Evolutionary conservation across 2,329 filamentous ascomycete species (phyloP).

Genomic region (Triangularia verruculosa): DNA sequence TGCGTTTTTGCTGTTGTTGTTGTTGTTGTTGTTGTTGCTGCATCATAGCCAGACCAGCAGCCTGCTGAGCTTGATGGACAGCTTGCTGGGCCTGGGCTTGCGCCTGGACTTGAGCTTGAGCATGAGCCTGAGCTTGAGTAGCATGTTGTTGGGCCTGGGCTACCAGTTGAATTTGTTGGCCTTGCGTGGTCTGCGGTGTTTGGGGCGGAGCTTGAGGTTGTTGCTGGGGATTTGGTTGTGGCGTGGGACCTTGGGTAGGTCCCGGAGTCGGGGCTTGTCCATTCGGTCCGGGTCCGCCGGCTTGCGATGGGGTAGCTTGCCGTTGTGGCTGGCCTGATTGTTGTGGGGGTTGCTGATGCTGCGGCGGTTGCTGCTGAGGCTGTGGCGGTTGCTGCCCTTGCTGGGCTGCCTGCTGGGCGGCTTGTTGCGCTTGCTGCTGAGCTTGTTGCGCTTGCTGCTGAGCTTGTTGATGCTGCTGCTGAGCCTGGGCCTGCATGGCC

Average conservation of each 20-base stretch:
- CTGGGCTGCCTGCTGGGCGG: constrained; percentile 36
- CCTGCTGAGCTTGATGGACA: constrained; percentile 18
- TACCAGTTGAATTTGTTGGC: constrained; percentile 38
- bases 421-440: constrained; percentile 37
- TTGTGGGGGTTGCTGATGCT: constrained; percentile 34
- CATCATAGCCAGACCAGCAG: constrained; percentile 35
- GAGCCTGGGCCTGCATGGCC: constrained; percentile 35
- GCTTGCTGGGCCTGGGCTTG: constrained; percentile 37
- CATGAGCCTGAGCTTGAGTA: constrained; percentile 37
- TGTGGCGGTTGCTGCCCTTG: constrained; percentile 37
- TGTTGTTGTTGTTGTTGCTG: constrained; percentile 45
- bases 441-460: constrained; percentile 42
- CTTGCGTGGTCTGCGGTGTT: constrained; percentile 41
- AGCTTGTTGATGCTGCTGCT: constrained; percentile 27
- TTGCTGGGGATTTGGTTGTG: constrained; percentile 41
- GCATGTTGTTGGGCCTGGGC: constrained; percentile 38
- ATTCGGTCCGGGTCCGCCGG: constrained; percentile 20
- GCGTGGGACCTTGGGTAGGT: constrained; percentile 30
- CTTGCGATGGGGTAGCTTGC: constrained; percentile 36
- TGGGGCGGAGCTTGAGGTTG: constrained; percentile 37
- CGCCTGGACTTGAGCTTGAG: constrained; percentile 34
- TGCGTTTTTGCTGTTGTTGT: constrained; percentile 19
- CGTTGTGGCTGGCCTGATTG: constrained; percentile 45
- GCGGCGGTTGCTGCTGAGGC: constrained; percentile 37
- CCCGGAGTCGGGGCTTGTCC: constrained; percentile 38